Percentiles rank a stretch among this genome's conserved stretches.
These are phyloP conservation scores for Jacaranda copaia DNA, from an alignment of 257 asterid species.

Conservation along the genomic window DNA sequence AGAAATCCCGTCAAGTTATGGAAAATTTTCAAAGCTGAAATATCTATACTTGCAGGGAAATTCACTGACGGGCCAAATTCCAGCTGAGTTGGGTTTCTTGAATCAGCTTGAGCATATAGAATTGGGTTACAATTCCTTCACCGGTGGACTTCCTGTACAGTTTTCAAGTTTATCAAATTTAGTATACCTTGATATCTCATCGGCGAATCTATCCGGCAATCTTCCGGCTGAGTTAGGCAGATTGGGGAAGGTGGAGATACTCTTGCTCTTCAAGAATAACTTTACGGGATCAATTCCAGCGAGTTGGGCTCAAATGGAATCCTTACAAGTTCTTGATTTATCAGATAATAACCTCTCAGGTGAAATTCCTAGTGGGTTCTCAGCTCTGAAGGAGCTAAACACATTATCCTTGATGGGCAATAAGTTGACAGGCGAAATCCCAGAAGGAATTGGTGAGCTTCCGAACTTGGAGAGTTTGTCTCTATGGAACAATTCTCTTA, in stretches of 20 bases:
- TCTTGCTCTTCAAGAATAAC: constrained; percentile 65
- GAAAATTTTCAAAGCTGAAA: constrained; percentile 52
- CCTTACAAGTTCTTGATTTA: constrained; percentile 63
- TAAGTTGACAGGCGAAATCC: constrained; percentile 73
- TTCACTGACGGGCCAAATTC: constrained; percentile 66
- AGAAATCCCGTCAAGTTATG: constrained; percentile 64
- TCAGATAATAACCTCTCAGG: constrained; percentile 79
- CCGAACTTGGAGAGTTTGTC: constrained; percentile 62
- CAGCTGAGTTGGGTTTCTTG: constrained; percentile 57
- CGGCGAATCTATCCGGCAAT: constrained; percentile 69
- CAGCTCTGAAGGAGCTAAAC: constrained; percentile 51
- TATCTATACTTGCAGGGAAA: constrained; percentile 73
- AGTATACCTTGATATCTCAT: constrained; percentile 70
- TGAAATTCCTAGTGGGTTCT: constrained; percentile 57
- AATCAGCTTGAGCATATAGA: constrained; percentile 66
- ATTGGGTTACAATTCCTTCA: constrained; percentile 72
- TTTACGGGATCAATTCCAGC: constrained; percentile 67
- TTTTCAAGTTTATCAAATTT: constrained; percentile 54
- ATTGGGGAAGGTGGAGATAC: constrained; percentile 52
- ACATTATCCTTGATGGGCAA: constrained; percentile 68
- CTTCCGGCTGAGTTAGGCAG: constrained; percentile 63
- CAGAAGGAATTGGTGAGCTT: constrained; percentile 72
- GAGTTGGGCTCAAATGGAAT: constrained; percentile 50
- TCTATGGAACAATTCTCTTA: constrained; percentile 84
- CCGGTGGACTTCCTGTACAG: constrained; percentile 58